phyloP scores from a whole-genome alignment of 2,329 filamentous ascomycete genomes.

The Beauveria rudraprayagi region DNA sequence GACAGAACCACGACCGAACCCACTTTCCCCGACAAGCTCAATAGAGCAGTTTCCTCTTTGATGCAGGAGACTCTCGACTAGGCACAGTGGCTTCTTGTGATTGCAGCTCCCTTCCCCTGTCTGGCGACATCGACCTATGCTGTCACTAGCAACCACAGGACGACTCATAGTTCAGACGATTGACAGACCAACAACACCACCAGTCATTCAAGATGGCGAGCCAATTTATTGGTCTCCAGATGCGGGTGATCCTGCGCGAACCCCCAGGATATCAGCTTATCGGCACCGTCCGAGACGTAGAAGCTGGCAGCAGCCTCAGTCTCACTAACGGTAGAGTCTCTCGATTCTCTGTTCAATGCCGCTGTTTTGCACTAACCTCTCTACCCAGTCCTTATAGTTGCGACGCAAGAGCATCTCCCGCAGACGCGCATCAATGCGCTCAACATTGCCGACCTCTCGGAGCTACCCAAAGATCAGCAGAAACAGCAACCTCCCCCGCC shows the following conservation, averaged over 20 bases:
- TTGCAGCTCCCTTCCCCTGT: neutral
- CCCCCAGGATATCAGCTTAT: constrained; percentile 57
- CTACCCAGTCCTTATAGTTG: constrained; percentile 30
- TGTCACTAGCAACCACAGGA: neutral
- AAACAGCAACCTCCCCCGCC: constrained; percentile 20
- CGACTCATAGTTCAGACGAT: neutral
- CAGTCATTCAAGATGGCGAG: constrained; percentile 36
- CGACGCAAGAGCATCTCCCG: constrained; percentile 33
- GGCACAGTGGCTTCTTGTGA: constrained; percentile 1
- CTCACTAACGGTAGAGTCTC: constrained; percentile 58
- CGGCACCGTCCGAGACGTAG: constrained; percentile 63
- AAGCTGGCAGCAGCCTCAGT: constrained; percentile 57
- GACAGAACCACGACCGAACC: neutral
- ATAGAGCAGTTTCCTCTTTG: neutral
- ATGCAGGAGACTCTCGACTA: neutral
- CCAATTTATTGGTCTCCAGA: constrained; percentile 68
- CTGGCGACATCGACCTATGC: neutral
- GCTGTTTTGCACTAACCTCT: neutral
- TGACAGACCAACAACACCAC: neutral
- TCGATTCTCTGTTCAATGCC: too few species aligned
- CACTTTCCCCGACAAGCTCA: neutral
- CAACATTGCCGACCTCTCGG: constrained; percentile 38
- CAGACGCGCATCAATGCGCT: constrained; percentile 38
- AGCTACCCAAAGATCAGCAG: constrained; percentile 26
- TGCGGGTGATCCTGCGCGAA: constrained; percentile 62